Base-by-base conservation (phyloP, 768 basidiomycete genomes). In the Auriscalpium orientale region DNA sequence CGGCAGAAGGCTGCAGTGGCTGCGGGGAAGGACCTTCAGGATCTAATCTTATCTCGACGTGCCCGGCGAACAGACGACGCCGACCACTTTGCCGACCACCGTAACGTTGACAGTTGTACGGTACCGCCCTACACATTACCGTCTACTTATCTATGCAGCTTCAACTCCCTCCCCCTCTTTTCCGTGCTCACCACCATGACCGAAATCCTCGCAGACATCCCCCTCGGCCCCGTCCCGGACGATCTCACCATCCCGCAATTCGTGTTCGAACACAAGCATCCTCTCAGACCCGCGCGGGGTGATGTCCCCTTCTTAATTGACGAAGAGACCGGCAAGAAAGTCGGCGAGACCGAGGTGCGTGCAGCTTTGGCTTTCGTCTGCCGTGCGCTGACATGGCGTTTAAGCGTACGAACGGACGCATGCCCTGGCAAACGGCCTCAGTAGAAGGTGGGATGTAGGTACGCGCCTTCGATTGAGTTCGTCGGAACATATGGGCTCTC, bases 241-340 rank as follows among this genome's bases (percentile, higher is more conserved):
- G 46, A 64, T 45, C 61, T 66, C 36, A 63, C 65, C 28, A 54
- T 66, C 10, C 18, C 45, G 8, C 65, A 66, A 47, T 66, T 66
- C 53, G 33, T 66, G 8, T 43, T 64, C 21, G 63, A 64, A 51
- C 54, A 49, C 16, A 45, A 64, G 33, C 65, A 66, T 46, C 54
- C 51, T n/a, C 44, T 45, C 38, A 51, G 51, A 37, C 61, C 61
- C n/a, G 21, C 35, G 18, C 49, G 33, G 28, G 34, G 38, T 18
- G 49, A 51, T 40, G 54, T 54, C 15, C 71, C 77, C 0, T 77
- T 74, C 71, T 57, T 78, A 44, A 68, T 78, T 33, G 77, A 78
- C 36, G 72, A 76, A 49, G 61, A 59, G 16, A 74, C 72, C 3
- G 75, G 75, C 12, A 65, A 66, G 21, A 54, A 62, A 16, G 51